Evolutionary conservation across 2,329 filamentous ascomycete genomes (phyloP).

Genomic region (Thermoascus crustaceus): DNA sequence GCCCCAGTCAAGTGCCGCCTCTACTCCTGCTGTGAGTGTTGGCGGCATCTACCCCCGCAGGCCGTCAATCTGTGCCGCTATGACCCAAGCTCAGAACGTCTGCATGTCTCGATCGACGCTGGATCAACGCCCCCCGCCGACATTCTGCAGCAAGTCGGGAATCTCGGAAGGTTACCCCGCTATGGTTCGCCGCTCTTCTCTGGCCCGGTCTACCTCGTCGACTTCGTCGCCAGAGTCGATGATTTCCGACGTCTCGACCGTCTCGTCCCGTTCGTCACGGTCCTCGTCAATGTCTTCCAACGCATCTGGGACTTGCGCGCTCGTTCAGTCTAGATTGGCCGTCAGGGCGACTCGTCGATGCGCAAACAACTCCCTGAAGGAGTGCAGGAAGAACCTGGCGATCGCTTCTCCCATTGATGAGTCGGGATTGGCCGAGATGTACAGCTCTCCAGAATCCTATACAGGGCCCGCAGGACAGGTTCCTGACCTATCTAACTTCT

Average conservation of each 20-base stretch:
- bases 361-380: conserved; percentile 30
- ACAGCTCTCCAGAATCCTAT: conserved; percentile 28
- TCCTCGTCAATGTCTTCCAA: conserved; percentile 42
- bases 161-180: conserved; percentile 42
- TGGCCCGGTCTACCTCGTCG: conserved; percentile 46
- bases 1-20: conserved; percentile 45
- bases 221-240: conserved; percentile 54
- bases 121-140: conserved; percentile 40
- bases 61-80: conserved; percentile 51
- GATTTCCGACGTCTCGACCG: conserved; percentile 51
- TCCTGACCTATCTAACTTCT: conserved; percentile 29
- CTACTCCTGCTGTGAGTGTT: conserved; percentile 55
- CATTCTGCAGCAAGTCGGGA: conserved; percentile 26
- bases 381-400: conserved; percentile 26
- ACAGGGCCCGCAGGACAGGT: conserved; percentile 15
- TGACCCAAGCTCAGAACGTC: conserved; percentile 49
- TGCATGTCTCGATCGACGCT: conserved; percentile 49
- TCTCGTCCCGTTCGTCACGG: conserved; percentile 47
- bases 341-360: conserved; percentile 33
- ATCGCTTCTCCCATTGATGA: conserved; percentile 34
- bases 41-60: conserved; percentile 41
- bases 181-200: conserved; percentile 41
- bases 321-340: conserved; percentile 26
- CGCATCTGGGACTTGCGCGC: conserved; percentile 24
- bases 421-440: conserved; percentile 23